Evolutionary conservation across 441 rosid species (phyloP), one percentile per base, ranked within the genome.

Genomic region (Corymbia calophylla): DNA sequence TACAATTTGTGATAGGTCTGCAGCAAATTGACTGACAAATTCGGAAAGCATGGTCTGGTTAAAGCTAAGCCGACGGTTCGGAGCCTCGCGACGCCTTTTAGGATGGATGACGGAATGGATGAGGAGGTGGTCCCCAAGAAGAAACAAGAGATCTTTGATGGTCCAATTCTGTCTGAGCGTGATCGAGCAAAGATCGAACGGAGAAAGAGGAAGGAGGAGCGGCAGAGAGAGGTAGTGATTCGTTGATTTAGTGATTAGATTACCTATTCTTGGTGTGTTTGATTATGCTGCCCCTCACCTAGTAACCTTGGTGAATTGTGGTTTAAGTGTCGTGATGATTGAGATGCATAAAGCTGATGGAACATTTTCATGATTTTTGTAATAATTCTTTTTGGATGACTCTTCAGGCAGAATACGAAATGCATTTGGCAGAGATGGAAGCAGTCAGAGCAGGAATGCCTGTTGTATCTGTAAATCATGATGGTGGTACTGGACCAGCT

Each of bases 71-170:
- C 96, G 48, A 89, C 98, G 4, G 96, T 98, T 2, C 94, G 99
- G 93, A 98, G 99, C 90, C 98, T 97, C 2, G 96, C 97, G 2
- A 92, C 95, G 68, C 99, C 99, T 16, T 92, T 98, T 29, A 93
- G 99, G 91, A 98, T 98, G 99, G 94, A 97, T 86, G 99, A 97
- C 25, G 99, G 99, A 58, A 95, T 98, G 99, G 99, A 98, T 47
- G 99, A 96, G 92, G 99, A 94, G 89, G 91, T 87, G 84, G 97
- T 90, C 68, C 95, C 94, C 10, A 96, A 96, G 95, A 98, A 98
- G 96, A 96, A 96, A 93, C 97, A 97, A 48, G 99, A 98, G 96
- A 93, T 93, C 0, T 73, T 91, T 1, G 99, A 98, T 86, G 99
- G 99, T 54, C 99, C 99, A 14, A 31, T 97, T 89, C 90, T 98